These are phyloP conservation scores for Basidiobolus meristosporus DNA, from an alignment of 371 early-diverging fungal species.

Conservation along the genomic window DNA sequence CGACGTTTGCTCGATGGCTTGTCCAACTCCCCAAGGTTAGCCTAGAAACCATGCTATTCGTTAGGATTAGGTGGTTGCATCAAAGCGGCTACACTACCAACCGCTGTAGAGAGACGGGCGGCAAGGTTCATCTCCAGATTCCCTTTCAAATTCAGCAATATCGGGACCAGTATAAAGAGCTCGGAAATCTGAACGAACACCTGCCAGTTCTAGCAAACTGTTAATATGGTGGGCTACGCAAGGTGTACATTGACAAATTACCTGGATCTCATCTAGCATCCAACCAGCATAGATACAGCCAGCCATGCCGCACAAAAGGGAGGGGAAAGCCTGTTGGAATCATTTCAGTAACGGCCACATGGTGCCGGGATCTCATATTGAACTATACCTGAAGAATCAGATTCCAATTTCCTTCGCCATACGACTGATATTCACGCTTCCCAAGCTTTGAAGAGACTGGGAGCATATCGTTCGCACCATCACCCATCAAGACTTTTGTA, in stretches of 20 bases:
- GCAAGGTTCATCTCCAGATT: conserved; percentile 79
- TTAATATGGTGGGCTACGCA: not conserved
- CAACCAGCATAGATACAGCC: conserved; percentile 55
- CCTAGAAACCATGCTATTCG: conserved; percentile 12
- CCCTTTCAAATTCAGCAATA: conserved; percentile 67
- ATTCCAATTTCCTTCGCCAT: too few species aligned
- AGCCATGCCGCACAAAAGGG: conserved; percentile 42
- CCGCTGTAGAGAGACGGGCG: conserved; percentile 57
- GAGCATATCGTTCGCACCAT: too few species aligned
- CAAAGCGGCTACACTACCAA: conserved; percentile 8
- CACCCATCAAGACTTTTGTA: too few species aligned
- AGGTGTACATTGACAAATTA: conserved; percentile 5
- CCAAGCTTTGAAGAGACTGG: too few species aligned
- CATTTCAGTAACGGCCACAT: too few species aligned
- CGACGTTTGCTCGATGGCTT: conserved; percentile 10
- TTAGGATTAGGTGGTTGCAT: not conserved
- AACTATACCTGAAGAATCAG: too few species aligned
- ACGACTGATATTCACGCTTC: too few species aligned
- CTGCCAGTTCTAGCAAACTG: conserved; percentile 23
- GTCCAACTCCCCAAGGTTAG: conserved; percentile 44
- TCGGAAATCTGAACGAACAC: conserved; percentile 48
- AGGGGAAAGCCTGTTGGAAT: conserved; percentile 37
- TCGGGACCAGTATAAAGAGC: conserved; percentile 65
- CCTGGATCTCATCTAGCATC: conserved; percentile 41
- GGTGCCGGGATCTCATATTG: too few species aligned